Evolutionary conservation across 305 asterid genomes (phyloP), one percentile per base, ranked within the genome.

Genomic region (Fraxinus angustifolia): DNA sequence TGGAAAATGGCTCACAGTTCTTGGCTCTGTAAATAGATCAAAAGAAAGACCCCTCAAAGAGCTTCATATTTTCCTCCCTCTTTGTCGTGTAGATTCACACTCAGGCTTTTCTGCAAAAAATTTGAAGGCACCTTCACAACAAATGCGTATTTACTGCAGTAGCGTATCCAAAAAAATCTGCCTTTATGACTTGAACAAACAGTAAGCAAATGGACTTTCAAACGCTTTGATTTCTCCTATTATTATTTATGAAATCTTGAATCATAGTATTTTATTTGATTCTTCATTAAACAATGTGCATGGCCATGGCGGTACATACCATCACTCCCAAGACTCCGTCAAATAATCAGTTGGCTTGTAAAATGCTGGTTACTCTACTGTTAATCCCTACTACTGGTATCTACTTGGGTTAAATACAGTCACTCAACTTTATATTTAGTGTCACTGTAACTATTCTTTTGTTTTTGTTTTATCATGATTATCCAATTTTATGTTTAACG

Each of bases 131-230:
- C 92, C 88, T 84, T 87, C 81, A 75, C 86, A 86, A 85, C 89
- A 88, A 90, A 84, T 88, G 91, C 88, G 83, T 91, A 90, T 89
- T 93, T 85, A 88, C 92, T 90, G 50, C 89, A 84, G 83, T 84
- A 80, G 87, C 84, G 91, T 86, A 88, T 82, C 91, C 81, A 77
- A 81, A 76, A 83, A 87, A 82, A 53, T 33, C 48, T 26, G 75
- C 74, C 71, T 80, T 78, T 67, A 11, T 30, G 81, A 45, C 35
- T 50, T 83, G 40, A 33, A 40, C 50, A 60, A 85, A 48, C 82
- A 38, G 67, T 74, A 38, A 80, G 83, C 28, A 75, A 82, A 70
- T 81, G 83, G 81, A 91, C 93, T 89, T 91, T 85, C 84, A 83
- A 82, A 77, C 79, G 30, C 65, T 53, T 35, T 78, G 85, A 80